phyloP scores from a whole-genome alignment of 192 early-diverging fungal species.

The Backusella westeae region DNA sequence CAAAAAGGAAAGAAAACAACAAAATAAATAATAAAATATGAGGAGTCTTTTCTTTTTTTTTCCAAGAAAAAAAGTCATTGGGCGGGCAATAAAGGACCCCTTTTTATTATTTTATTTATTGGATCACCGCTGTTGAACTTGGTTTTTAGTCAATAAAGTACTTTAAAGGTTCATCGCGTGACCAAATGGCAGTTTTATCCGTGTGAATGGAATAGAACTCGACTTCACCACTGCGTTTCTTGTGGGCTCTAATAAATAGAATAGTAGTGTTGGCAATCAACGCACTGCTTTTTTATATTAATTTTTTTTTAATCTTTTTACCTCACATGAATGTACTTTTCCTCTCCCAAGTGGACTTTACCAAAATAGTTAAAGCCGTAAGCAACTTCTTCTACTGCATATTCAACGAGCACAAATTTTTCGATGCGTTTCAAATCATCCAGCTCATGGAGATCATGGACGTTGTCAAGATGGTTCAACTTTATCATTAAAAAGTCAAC shows the following conservation, averaged over 20 bases:
- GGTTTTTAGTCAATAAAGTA: conserved; percentile 50
- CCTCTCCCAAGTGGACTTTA: conserved; percentile 53
- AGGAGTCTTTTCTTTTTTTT: neutral
- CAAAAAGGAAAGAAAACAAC: neutral
- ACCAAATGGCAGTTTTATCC: conserved; percentile 53
- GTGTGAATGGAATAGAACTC: conserved; percentile 49
- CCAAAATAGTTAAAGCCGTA: conserved; percentile 56
- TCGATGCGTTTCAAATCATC: conserved; percentile 48
- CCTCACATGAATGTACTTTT: conserved; percentile 52
- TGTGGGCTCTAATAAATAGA: conserved; percentile 36
- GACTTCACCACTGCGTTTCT: conserved; percentile 37
- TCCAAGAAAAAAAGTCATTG: neutral
- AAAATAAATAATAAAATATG: neutral
- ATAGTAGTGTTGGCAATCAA: neutral
- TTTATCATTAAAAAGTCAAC: conserved; percentile 1
- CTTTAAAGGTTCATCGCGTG: conserved; percentile 42
- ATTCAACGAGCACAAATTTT: conserved; percentile 44
- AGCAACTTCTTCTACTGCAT: conserved; percentile 50
- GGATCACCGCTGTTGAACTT: neutral
- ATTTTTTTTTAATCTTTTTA: conserved; percentile 12
- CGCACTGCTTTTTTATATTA: neutral
- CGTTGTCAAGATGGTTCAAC: conserved; percentile 39
- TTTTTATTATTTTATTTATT: conserved; percentile 1
- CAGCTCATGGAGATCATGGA: conserved; percentile 48
- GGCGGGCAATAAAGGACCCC: neutral